Base-by-base conservation (phyloP, 441 rosid genomes). In the Pelargonium citronellum region DNA sequence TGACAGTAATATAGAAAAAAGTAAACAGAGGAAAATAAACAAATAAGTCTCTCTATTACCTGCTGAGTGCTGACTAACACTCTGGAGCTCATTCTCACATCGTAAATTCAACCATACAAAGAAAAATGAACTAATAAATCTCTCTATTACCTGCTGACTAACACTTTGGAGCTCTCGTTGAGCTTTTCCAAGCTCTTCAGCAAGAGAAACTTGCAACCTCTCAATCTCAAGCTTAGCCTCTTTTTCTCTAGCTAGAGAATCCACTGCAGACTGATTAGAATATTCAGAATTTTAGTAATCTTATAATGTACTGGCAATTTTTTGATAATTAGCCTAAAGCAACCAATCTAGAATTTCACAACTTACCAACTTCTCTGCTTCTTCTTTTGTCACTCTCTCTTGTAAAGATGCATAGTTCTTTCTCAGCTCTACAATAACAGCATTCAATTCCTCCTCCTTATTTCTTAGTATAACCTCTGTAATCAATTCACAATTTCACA, bases 81-180 rank as follows among this genome's bases (percentile, higher is more conserved):
- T 27, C 30, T 27, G 30, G 30, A 27, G 39, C 46, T 34, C 39
- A 0, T 4, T 34, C 5, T 34, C 39, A 34, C 39, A 34, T 4
- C 39, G 7, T 34, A 34, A 34, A 34, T 34, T 34, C 5, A 34
- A 34, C 39, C 1, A 34, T 34, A 71, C 22, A 66, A 7, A 37
- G 41, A 37, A 37, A 37, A 37, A 5, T 37, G 41, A 37, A 37
- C 41, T 37, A 37, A 37, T 37, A 37, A 37, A 0, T 37, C 41
- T 37, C 41, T 5, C 41, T 13, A 71, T 74, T 80, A 86, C 90
- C 84, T 86, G 81, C 68, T 86, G 90, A 69, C 84, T 86, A 58
- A 86, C 81, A 17, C 82, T 79, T 17, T 79, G 83, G 63, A 84
- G 85, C 74, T 86, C 90, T 61, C 77, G 84, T 68, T 83, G 90